Conservation (phyloP, 768 basidiomycete genomes). For the Tylopilus intermedius region DNA sequence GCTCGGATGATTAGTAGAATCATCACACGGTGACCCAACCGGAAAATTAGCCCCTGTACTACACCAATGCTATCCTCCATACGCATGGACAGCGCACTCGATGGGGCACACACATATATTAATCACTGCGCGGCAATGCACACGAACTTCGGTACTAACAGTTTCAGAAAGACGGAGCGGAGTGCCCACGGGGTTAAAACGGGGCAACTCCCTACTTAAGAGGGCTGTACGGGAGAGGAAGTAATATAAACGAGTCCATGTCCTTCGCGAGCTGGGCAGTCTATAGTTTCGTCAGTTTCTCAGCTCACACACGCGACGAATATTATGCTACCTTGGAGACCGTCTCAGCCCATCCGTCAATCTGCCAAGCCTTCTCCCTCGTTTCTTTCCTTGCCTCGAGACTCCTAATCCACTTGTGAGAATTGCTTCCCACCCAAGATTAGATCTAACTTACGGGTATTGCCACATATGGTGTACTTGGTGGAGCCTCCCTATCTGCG, state of each 20-base stretch:
- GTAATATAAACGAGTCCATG: conserved; percentile 85
- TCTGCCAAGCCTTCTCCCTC: conserved; percentile 88
- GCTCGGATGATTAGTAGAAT: neutral
- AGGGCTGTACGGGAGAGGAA: conserved; percentile 78
- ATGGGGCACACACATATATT: neutral
- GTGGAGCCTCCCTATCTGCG: conserved; percentile 77
- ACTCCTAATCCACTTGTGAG: conserved; percentile 39
- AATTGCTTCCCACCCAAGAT: conserved; percentile 6
- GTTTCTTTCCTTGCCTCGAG: conserved; percentile 77
- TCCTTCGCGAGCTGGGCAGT: conserved; percentile 80
- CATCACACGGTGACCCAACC: conserved; percentile 16
- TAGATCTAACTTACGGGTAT: conserved; percentile 62
- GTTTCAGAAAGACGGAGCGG: neutral
- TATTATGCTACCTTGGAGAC: conserved; percentile 66
- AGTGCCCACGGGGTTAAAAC: neutral
- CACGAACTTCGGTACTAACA: neutral
- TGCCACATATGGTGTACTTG: conserved; percentile 98
- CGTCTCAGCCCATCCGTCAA: conserved; percentile 94
- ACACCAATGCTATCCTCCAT: too few species aligned
- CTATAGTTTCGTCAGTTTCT: conserved; percentile 37
- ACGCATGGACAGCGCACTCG: too few species aligned
- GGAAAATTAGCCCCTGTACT: conserved; percentile 10
- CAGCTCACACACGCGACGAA: conserved; percentile 12
- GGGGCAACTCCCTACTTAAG: conserved; percentile 50
- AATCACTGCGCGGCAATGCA: neutral